Base-by-base conservation (phyloP, 2,329 filamentous ascomycete species). In the Mollisiaceae sp. region DNA sequence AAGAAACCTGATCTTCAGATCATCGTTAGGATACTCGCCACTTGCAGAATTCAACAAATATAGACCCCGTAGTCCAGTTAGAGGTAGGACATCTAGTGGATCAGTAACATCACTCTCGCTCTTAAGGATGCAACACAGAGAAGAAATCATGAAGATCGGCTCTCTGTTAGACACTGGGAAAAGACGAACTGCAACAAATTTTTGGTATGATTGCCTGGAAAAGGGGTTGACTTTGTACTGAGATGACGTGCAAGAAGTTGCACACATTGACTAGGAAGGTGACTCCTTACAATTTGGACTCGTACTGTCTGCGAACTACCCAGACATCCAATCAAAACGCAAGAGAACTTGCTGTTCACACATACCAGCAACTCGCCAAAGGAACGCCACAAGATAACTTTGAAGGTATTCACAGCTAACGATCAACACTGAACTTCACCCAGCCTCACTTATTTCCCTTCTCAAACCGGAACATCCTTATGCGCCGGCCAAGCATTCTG, bases 401-500 rank as follows among this genome's bases (percentile, higher is more conserved):
- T 43, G 15, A 15, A 43, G 6, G n/a, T 18, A 6, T 43, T 15
- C 15, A 43, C 15, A 15, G 5, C 15, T 18, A 18, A 43, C 14
- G n/a, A 43, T 43, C 3, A 6, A 43, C 41, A 43, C 15, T n/a
- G 6, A n/a, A 50, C n/a, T 11, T 2, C n/a, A 22, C n/a, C n/a
- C 43, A 45, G 6, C 24, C 45, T 14, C 8, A 4, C 45, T n/a
- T 12, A 12, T 14, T 20, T 22, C 45, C 18, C 38, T 35, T n/a
- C 18, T 64, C 60, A 67, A 24, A 69, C 60, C 55, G 71, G 71
- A 9, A 63, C 63, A 59, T 62, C 67, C 66, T 70, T 67, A 62
- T 73, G 72, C 38, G 65, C 66, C 8, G 70, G 68, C 70, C 72
- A 73, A 15, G 65, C 68, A 63, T 70, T 66, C 2, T 60, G 36